Base-by-base conservation (phyloP, 78 protist genomes). In the Dictyostelium capitatum region DNA sequence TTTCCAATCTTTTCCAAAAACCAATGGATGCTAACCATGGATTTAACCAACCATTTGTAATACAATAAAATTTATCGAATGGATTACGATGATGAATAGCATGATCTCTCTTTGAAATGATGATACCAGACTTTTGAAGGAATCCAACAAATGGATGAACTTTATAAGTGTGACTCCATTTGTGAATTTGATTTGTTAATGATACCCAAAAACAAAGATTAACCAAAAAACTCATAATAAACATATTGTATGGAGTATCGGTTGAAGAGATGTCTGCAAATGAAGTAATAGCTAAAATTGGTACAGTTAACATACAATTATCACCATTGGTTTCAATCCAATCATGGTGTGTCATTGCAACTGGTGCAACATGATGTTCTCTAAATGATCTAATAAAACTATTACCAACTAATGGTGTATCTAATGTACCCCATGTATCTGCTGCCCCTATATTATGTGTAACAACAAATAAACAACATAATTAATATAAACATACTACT, bases 401-500 rank as follows among this genome's bases (percentile, higher is more conserved):
- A 72, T 81, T 79, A 50, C 97, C 96, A 47, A 93, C 80, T 69
- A 94, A 41, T 20, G 97, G 97, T n/a, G 93, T 82, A 30, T 93
- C 97, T 25, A 92, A 54, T 28, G 95, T 32, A 7, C 97, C 97
- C 97, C 97, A 96, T 32, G 97, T 96, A 94, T 96, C 97, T 9
- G 96, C 96, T 19, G 80, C 95, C 97, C 97, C 92, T 75, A 28
- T 43, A 47, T 4, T 25, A 28, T 10, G 8, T 25, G 23, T 19
- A 28, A 64, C 6, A 64, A 64, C 11, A 64, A 4, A 23, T 9
- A 28, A 28, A 28, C 12, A 64, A 28, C 43, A 37, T 37, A 37
- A 37, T 37, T 37, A 37, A 37, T 37, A 37, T 51, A 12, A 37
- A 37, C 2, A 37, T 51, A 12, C 10, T 51, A 51, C 56, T 48